Evolutionary conservation across 179 eudicot species (phyloP).

Genomic region (Beta corolliflora): DNA sequence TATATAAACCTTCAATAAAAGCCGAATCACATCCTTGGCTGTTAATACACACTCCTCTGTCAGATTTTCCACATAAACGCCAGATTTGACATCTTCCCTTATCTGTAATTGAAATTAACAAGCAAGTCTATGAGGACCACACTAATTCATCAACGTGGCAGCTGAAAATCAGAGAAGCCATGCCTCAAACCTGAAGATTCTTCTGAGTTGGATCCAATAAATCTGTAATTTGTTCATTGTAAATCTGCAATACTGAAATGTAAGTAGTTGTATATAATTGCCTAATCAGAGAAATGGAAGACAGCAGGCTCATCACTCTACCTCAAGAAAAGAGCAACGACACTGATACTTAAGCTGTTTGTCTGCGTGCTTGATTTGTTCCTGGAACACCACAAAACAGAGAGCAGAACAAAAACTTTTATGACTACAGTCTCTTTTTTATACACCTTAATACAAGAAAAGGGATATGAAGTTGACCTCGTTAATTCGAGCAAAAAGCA

Average conservation of each 20-base stretch:
- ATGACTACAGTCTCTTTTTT: not conserved
- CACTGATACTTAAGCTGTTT: slow-evolving; percentile 84
- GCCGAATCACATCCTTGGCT: slow-evolving; percentile 77
- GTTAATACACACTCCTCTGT: slow-evolving; percentile 79
- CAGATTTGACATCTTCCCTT: slow-evolving; percentile 93
- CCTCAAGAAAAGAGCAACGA: slow-evolving; percentile 99
- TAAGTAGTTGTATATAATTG: not conserved
- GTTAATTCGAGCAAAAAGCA: slow-evolving; percentile 72
- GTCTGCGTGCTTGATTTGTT: slow-evolving; percentile 77
- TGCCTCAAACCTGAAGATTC: slow-evolving; percentile 78
- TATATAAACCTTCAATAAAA: slow-evolving; percentile 68
- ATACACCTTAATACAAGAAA: not conserved
- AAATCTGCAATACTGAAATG: slow-evolving; percentile 52
- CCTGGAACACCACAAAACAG: slow-evolving; percentile 45
- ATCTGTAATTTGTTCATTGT: slow-evolving; percentile 98
- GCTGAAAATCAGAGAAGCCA: slow-evolving; percentile 10
- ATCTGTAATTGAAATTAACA: slow-evolving; percentile 48
- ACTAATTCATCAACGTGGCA: not conserved
- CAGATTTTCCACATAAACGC: slow-evolving; percentile 94
- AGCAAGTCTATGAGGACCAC: slow-evolving; percentile 19
- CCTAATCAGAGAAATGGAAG: not conserved
- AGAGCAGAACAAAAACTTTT: slow-evolving; percentile 14
- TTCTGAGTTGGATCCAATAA: slow-evolving; percentile 84
- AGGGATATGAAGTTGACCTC: slow-evolving; percentile 51
- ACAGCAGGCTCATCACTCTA: slow-evolving; percentile 26